Evolutionary conservation across 257 asterid species (phyloP), one percentile per base, ranked within the genome.

Genomic region (Nicotiana knightiana): DNA sequence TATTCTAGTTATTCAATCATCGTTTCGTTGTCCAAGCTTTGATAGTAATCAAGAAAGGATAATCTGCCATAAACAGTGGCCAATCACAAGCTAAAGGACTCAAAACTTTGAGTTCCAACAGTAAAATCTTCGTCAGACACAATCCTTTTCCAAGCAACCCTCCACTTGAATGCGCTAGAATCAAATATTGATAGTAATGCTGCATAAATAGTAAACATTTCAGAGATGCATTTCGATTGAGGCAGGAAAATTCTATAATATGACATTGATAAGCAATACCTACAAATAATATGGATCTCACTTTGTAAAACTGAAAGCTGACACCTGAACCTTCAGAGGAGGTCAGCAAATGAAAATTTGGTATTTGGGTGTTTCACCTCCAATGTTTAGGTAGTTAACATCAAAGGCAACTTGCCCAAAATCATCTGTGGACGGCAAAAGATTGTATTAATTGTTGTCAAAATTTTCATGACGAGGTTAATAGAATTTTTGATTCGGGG

Each of bases 341-440:
- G 33, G 81, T 93, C 94, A 92, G 91, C 99, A 93, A 66, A 95
- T 84, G 88, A 95, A 93, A 58, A 92, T 75, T 75, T 92, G 90
- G 84, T 86, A 95, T 15, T 88, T 83, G 61, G 97, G 90, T 46
- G 16, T 83, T 71, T 87, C 81, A 78, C 80, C 82, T 88, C 97
- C 98, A 71, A 93, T 89, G 79, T 93, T 91, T 84, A 95, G 92
- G 87, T 91, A 92, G 92, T 93, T 95, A 71, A 93, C 98, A 87
- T 95, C 98, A 32, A 88, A 89, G 62, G 90, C 97, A 15, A 87
- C 86, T 82, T 92, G 89, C 79, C 99, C 99, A 85, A 95, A 95
- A 88, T 95, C 93, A 61, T 93, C 99, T 95, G 89, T 63, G 57
- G 65, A 86, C 48, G 67, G 85, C 16, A 13, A 81, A 77, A 65